Base-by-base conservation (phyloP, 75 land plant genomes). In the Azolla pinnata region DNA sequence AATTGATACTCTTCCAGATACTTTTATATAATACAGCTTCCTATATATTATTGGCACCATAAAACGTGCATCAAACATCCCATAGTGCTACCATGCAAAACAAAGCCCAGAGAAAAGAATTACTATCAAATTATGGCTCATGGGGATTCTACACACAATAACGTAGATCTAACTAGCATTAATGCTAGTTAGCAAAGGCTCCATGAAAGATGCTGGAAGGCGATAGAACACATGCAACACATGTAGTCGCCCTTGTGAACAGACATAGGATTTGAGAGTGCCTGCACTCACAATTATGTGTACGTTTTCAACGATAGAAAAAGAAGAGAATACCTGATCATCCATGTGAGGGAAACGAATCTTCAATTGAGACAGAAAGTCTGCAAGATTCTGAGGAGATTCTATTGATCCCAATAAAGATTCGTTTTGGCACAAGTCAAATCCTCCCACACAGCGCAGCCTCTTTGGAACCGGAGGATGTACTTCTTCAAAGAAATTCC, bases 321-420 rank as follows among this genome's bases (percentile, higher is more conserved):
- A 38, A 38, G 42, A 7, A 33, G 33, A 40, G 1, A 27, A 23
- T 14, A 82, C 85, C 81, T 75, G 63, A 2, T 57, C 75, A 47
- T 86, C 90, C 90, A 86, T 82, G 45, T 71, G 74, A 52, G 90
- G 90, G 54, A 79, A 86, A 47, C 79, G 44, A 18, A 70, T 61
- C 18, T 23, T 31, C 52, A 86, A 75, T 53, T 77, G 78, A 14
- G 70, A 61, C 25, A 78, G n/a, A 18, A 48, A 35, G 24, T 60
- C 29, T 1, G 30, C 24, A 18, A 25, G 9, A 10, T 57, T 18
- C 0, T 65, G 33, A 12, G 29, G 54, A 0, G 45, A 25, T 31
- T 5, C 26, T 4, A 10, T 49, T 48, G 23, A 44, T 2, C 33
- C 61, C 42, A 19, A 60, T 34, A 32, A 63, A 68, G 18, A 44